Percentiles rank a stretch among this genome's conserved stretches.
These are phyloP conservation scores for Fusarium aywerte DNA, from an alignment of 2,329 filamentous ascomycete species.

Conservation along the genomic window DNA sequence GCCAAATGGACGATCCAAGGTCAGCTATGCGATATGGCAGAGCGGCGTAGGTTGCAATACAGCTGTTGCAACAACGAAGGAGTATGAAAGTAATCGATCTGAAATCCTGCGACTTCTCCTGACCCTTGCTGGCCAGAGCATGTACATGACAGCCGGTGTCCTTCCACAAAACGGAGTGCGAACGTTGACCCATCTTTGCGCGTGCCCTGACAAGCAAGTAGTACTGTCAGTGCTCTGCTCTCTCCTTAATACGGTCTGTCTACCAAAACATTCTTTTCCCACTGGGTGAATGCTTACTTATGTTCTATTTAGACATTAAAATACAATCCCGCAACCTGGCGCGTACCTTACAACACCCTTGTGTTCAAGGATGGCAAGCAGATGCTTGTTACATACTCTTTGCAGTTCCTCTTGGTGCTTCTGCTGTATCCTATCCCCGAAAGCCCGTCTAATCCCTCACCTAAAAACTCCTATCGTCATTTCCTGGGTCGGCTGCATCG, in stretches of 20 bases:
- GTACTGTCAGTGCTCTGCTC: slow-evolving; percentile 93
- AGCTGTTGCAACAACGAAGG: slow-evolving; percentile 85
- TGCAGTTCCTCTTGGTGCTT: slow-evolving; percentile 88
- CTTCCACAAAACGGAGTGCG: slow-evolving; percentile 85
- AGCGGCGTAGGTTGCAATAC: slow-evolving; percentile 96
- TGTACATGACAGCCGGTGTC: slow-evolving; percentile 86
- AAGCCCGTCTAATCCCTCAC: slow-evolving; percentile 68
- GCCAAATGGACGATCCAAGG: slow-evolving; percentile 77
- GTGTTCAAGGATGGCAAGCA: slow-evolving; percentile 93
- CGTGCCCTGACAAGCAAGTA: slow-evolving; percentile 88
- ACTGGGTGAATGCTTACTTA: slow-evolving; percentile 21
- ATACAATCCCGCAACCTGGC: slow-evolving; percentile 94
- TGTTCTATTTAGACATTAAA: slow-evolving; percentile 78
- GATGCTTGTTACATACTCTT: slow-evolving; percentile 87
- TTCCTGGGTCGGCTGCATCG: slow-evolving; percentile 91
- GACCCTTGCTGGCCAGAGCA: slow-evolving; percentile 86
- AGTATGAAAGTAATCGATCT: slow-evolving; percentile 91
- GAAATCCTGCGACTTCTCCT: slow-evolving; percentile 89
- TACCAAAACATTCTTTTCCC: too few species aligned
- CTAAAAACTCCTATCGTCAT: slow-evolving; percentile 94
- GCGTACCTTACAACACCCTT: slow-evolving; percentile 91
- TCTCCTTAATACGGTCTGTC: slow-evolving; percentile 85
- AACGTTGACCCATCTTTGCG: slow-evolving; percentile 88
- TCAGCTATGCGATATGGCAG: slow-evolving; percentile 96
- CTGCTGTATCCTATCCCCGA: slow-evolving; percentile 91